These are phyloP conservation scores for Penicillium longicatenatum DNA, from an alignment of 495 filamentous ascomycete species.

Conservation along the genomic window DNA sequence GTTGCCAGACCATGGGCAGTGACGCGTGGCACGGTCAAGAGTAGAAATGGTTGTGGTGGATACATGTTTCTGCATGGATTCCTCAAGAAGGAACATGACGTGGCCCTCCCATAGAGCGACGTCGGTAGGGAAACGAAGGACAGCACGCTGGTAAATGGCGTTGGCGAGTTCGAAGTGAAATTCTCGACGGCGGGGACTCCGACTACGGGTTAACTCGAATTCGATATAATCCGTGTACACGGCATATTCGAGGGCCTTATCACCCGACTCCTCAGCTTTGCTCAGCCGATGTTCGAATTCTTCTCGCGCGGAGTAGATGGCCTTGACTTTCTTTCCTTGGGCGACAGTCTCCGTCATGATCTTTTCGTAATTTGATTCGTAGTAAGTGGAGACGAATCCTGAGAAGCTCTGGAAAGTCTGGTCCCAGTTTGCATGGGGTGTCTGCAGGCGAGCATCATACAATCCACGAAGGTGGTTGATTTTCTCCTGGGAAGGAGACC, in stretches of 20 bases:
- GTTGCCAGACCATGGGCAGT: conserved; percentile 89
- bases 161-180: conserved; percentile 65
- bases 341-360: conserved; percentile 73
- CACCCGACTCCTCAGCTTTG: conserved; percentile 57
- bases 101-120: conserved; percentile 79
- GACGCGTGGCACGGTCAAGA: conserved; percentile 74
- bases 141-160: conserved; percentile 76
- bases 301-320: conserved; percentile 67
- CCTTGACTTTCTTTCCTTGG: conserved; percentile 67
- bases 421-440: conserved; percentile 84
- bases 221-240: conserved; percentile 76
- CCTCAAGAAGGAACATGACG: conserved; percentile 66
- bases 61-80: conserved; percentile 37
- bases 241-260: conserved; percentile 57
- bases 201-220: conserved; percentile 71
- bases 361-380: conserved; percentile 71
- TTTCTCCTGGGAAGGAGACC: conserved; percentile 55
- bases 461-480: conserved; percentile 66
- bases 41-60: conserved; percentile 49
- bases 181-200: conserved; percentile 52
- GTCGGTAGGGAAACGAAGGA: conserved; percentile 68
- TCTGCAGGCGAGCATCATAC: conserved; percentile 72
- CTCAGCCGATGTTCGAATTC: conserved; percentile 68
- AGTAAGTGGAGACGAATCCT: conserved; percentile 75
- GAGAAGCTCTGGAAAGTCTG: conserved; percentile 83